Conservation (phyloP, 352 stramenopile genomes). For the Phytophthora litchii region DNA sequence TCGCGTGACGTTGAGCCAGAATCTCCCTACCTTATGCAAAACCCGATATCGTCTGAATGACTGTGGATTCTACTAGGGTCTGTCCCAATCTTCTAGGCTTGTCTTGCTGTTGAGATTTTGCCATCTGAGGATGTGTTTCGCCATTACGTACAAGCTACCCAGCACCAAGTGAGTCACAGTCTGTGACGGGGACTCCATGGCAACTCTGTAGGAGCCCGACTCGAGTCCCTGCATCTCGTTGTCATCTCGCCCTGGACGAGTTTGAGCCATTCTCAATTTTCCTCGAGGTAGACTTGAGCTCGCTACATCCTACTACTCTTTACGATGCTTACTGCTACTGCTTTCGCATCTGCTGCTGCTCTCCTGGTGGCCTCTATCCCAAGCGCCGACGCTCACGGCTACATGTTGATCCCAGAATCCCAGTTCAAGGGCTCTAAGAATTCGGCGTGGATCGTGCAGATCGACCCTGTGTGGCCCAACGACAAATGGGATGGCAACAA, state of each 20-base stretch:
- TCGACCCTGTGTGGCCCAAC: slow-evolving; percentile 34
- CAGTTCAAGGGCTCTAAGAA: slow-evolving; percentile 40
- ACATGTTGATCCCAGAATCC: slow-evolving; percentile 40
- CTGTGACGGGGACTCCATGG: slow-evolving; percentile 6
- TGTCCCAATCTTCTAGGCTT: not conserved
- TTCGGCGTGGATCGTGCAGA: slow-evolving; percentile 43
- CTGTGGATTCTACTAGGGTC: too few relatives aligned
- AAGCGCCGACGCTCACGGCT: slow-evolving; percentile 31
- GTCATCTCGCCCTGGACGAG: slow-evolving; percentile 2
- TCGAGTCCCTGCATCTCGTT: too few relatives aligned
- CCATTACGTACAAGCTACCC: slow-evolving; percentile 1
- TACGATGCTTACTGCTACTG: slow-evolving; percentile 27
- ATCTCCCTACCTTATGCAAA: too few relatives aligned
- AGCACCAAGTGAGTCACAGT: not conserved
- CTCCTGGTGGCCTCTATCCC: slow-evolving; percentile 26
- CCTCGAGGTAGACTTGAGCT: slow-evolving; percentile 7
- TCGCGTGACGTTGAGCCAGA: too few relatives aligned
- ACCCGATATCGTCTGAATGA: too few relatives aligned
- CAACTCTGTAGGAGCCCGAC: too few relatives aligned
- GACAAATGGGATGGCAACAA: slow-evolving; percentile 46
- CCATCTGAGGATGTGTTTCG: slow-evolving; percentile 9
- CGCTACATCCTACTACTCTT: not conserved
- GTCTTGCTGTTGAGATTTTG: slow-evolving; percentile 1
- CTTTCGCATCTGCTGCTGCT: slow-evolving; percentile 24
- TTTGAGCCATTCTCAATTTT: slow-evolving; percentile 21